Percentiles rank a stretch among this genome's conserved stretches.
phyloP scores from a whole-genome alignment of 2,329 filamentous ascomycete genomes.

The Aureobasidium sp. region DNA sequence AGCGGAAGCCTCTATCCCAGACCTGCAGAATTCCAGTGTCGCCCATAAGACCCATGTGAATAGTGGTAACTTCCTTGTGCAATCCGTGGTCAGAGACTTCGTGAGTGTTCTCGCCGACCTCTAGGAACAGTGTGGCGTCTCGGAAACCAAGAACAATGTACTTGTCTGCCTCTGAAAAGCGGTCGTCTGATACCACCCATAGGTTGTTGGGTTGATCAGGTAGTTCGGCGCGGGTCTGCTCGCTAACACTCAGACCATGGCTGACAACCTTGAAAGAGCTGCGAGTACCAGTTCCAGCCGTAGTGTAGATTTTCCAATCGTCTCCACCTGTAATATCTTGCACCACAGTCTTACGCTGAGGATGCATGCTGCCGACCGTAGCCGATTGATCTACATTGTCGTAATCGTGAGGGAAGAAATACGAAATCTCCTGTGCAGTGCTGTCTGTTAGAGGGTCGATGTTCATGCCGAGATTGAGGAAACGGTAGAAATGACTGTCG shows the following conservation, averaged over 20 bases:
- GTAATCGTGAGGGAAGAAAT: conserved; percentile 70
- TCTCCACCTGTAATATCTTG: conserved; percentile 87
- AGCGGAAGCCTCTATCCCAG: conserved; percentile 16
- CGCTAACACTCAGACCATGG: conserved; percentile 85
- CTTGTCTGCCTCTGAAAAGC: conserved; percentile 75
- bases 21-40: conserved; percentile 48
- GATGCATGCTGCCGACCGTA: conserved; percentile 80
- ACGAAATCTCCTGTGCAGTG: conserved; percentile 67
- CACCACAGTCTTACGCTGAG: conserved; percentile 82
- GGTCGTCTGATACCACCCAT: conserved; percentile 86
- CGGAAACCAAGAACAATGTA: conserved; percentile 94
- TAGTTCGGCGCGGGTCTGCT: conserved; percentile 90
- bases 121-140: conserved; percentile 82
- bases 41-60: conserved; percentile 89
- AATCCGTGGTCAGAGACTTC: conserved; percentile 93
- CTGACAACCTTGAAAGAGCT: conserved; percentile 88
- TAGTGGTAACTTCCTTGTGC: conserved; percentile 74
- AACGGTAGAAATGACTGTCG: conserved; percentile 92
- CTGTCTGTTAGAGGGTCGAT: conserved; percentile 81
- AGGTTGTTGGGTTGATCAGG: conserved; percentile 84
- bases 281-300: conserved; percentile 79
- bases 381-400: conserved; percentile 82
- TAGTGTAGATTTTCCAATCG: conserved; percentile 89
- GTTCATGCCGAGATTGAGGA: conserved; percentile 92
- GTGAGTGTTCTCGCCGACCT: conserved; percentile 93